phyloP scores from a whole-genome alignment of 2,329 filamentous ascomycete genomes.

The Ophiostoma sp. region DNA sequence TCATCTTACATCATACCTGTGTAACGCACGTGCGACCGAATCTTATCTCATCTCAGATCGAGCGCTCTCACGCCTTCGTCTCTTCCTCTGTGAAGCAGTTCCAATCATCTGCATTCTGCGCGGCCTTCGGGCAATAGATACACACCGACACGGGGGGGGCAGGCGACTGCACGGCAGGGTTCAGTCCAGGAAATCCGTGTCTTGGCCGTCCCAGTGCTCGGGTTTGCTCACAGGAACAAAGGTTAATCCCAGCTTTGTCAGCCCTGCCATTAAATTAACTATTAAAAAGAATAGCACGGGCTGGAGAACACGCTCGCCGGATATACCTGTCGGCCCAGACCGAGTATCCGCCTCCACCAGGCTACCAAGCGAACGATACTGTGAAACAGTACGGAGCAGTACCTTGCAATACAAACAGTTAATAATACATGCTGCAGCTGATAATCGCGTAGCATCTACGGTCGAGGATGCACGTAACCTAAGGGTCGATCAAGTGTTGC shows the following conservation, averaged over 20 bases:
- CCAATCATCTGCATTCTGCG: no score
- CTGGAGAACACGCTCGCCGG: not conserved
- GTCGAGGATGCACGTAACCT: no score
- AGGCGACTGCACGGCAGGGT: no score
- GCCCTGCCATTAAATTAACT: not conserved
- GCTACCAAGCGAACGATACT: no score
- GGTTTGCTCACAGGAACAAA: not conserved
- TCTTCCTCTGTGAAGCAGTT: not conserved
- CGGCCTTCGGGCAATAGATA: not conserved
- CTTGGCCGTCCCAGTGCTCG: not conserved
- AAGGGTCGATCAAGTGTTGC: no score
- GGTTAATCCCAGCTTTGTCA: conserved; percentile 2
- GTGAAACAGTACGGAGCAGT: no score
- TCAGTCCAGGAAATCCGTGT: no score
- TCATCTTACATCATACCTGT: no score
- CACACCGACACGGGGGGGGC: not conserved
- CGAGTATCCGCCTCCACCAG: not conserved
- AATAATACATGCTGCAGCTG: no score
- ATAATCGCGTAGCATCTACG: no score
- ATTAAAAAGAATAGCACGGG: not conserved
- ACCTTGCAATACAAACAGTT: no score
- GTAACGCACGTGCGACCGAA: not conserved
- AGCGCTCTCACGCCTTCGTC: not conserved
- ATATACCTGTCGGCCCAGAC: not conserved
- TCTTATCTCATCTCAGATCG: not conserved